phyloP scores from a whole-genome alignment of 306 rosid genomes.

The Benincasa hispida region DNA sequence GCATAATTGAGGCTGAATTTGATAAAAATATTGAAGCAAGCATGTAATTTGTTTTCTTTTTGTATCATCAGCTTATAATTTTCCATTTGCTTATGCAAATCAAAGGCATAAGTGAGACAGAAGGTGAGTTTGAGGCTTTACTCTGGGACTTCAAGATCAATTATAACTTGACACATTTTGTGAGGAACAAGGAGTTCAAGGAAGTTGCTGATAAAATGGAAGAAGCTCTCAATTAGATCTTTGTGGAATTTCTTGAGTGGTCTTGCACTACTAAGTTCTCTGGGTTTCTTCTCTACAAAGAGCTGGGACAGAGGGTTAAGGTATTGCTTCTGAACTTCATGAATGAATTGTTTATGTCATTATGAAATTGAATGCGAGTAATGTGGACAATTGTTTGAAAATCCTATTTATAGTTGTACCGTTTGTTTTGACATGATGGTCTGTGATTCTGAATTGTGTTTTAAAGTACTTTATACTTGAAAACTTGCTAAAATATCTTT shows the following conservation, averaged over 20 bases:
- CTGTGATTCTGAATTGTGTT: not conserved
- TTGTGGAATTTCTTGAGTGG: constrained; percentile 95
- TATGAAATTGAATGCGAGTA: too few relatives aligned
- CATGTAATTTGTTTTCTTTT: not conserved
- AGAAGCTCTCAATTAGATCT: constrained; percentile 82
- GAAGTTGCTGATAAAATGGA: constrained; percentile 88
- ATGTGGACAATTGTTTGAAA: not conserved
- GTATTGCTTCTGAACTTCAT: constrained; percentile 20
- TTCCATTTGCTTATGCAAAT: not conserved
- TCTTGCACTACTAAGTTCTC: constrained; percentile 99
- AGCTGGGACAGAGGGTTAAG: constrained; percentile 95
- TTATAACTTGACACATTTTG: constrained; percentile 91
- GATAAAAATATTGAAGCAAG: constrained; percentile 98
- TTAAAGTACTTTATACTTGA: not conserved
- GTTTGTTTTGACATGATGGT: not conserved
- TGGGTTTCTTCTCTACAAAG: constrained; percentile 94
- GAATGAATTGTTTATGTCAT: not conserved
- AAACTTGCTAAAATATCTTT: not conserved
- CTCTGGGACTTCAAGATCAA: constrained; percentile 96
- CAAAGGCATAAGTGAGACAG: too few relatives aligned
- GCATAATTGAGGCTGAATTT: constrained; percentile 94
- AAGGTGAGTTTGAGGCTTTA: constrained; percentile 71
- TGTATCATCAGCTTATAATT: not conserved
- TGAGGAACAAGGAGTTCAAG: constrained; percentile 93
- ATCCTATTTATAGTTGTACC: not conserved